Conservation (phyloP, 2,329 filamentous ascomycete genomes). For the Fusarium compactum region DNA sequence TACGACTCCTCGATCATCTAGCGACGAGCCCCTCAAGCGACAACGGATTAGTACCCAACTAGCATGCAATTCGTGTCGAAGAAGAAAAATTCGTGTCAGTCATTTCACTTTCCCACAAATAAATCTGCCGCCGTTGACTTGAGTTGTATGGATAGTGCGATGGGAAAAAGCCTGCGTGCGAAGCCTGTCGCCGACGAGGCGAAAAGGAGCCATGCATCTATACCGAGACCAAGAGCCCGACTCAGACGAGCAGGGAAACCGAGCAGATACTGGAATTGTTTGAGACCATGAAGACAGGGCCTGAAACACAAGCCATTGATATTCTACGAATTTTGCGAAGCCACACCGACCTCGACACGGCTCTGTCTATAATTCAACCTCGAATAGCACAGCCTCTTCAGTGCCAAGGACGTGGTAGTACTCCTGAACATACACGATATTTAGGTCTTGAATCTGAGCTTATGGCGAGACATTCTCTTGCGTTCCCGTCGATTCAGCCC, state of each 20-base stretch:
- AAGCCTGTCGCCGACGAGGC: conserved; percentile 22
- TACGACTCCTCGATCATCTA: conserved; percentile 7
- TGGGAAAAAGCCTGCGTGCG: conserved; percentile 11
- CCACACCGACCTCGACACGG: conserved; percentile 11
- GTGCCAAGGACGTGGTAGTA: not conserved
- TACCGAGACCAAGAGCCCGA: conserved; percentile 1
- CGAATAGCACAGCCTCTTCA: not conserved
- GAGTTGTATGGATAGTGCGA: not conserved
- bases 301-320: conserved; percentile 28
- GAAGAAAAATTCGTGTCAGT: conserved; percentile 29
- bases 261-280: conserved; percentile 26
- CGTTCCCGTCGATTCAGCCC: conserved; percentile 20
- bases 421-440: conserved; percentile 5
- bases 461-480: conserved; percentile 27
- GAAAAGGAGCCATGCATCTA: conserved; percentile 15
- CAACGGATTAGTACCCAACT: conserved; percentile 23
- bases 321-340: conserved; percentile 18
- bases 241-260: conserved; percentile 18
- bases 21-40: conserved; percentile 23
- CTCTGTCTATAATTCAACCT: conserved; percentile 15
- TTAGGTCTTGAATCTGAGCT: conserved; percentile 27
- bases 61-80: conserved; percentile 21
- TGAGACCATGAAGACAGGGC: conserved; percentile 6
- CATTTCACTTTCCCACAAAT: too few relatives aligned
- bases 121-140: not conserved